Percentiles rank a stretch among this genome's conserved stretches.
These are phyloP conservation scores for Suhomyces faveliae DNA, from an alignment of 805 yeast species.

Conservation along the genomic window DNA sequence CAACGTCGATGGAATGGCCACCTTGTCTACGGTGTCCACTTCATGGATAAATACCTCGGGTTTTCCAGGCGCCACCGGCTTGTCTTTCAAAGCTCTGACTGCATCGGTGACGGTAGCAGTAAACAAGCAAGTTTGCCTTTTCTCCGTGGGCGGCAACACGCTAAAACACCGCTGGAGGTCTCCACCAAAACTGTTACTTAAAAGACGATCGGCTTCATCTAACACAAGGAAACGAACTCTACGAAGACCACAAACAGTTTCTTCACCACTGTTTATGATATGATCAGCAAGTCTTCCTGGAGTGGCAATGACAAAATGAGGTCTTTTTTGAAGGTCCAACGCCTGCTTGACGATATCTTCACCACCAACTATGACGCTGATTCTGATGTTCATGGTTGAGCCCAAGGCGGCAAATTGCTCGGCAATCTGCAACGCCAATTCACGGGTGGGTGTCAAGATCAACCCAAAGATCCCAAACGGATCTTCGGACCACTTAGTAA, in stretches of 20 bases:
- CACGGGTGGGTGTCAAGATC: conserved; percentile 88
- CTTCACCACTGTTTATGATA: conserved; percentile 82
- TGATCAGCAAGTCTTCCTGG: conserved; percentile 97
- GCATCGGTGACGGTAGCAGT: conserved; percentile 97
- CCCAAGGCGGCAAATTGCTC: conserved; percentile 96
- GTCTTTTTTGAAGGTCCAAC: conserved; percentile 71
- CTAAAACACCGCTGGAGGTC: conserved; percentile 73
- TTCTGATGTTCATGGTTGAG: conserved; percentile 78
- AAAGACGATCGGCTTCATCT: conserved; percentile 93
- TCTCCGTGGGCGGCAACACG: conserved; percentile 64
- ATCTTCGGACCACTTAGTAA: conserved; percentile 91
- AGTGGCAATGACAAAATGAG: conserved; percentile 94
- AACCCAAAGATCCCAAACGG: conserved; percentile 92
- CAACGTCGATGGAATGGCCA: conserved; percentile 78
- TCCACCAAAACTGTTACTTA: conserved; percentile 78
- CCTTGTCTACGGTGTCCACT: conserved; percentile 67
- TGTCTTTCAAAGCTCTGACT: conserved; percentile 74
- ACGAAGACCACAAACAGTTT: conserved; percentile 74
- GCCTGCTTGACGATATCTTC: conserved; percentile 91
- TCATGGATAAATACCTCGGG: conserved; percentile 68
- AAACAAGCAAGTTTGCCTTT: conserved; percentile 85
- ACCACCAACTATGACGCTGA: conserved; percentile 90
- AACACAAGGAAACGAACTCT: conserved; percentile 79
- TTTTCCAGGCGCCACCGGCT: conserved; percentile 53
- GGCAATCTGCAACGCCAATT: conserved; percentile 92